Evolutionary conservation across 495 filamentous ascomycete species (phyloP).

Genomic region (Trichoderma parareesei): DNA sequence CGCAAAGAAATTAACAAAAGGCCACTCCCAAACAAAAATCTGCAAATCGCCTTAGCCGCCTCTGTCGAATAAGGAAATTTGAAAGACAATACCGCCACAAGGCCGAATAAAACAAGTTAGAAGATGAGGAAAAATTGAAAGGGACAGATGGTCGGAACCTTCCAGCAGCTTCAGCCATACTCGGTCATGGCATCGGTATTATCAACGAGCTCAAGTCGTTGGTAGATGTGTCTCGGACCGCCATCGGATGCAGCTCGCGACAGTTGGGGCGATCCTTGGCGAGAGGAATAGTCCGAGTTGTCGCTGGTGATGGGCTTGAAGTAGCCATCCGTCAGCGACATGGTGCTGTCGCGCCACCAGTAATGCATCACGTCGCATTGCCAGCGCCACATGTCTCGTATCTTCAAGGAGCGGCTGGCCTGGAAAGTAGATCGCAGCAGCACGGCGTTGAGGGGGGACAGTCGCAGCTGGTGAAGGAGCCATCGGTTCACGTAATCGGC

Average conservation of each 20-base stretch:
- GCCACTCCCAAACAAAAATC: not conserved
- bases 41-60: not conserved
- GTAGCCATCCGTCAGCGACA: not conserved
- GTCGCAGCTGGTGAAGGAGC: conserved; percentile 37
- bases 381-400: conserved; percentile 34
- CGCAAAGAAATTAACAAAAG: not conserved
- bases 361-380: conserved; percentile 37
- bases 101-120: not conserved
- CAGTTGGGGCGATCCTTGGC: not conserved
- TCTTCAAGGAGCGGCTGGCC: conserved; percentile 19
- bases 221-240: not conserved
- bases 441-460: conserved; percentile 35
- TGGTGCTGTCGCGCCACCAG: conserved; percentile 32
- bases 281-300: conserved; percentile 7
- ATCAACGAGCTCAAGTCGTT: not conserved
- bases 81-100: not conserved
- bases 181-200: conserved; percentile 3
- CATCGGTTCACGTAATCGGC: conserved; percentile 38
- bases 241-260: conserved; percentile 7
- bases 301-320: not conserved
- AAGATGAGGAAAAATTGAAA: not conserved
- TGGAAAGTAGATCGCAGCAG: conserved; percentile 32
- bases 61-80: not conserved
- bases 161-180: not conserved
- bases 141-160: not conserved